Conservation (phyloP, 2,329 filamentous ascomycete species). For the Harringtonia lauricola region DNA sequence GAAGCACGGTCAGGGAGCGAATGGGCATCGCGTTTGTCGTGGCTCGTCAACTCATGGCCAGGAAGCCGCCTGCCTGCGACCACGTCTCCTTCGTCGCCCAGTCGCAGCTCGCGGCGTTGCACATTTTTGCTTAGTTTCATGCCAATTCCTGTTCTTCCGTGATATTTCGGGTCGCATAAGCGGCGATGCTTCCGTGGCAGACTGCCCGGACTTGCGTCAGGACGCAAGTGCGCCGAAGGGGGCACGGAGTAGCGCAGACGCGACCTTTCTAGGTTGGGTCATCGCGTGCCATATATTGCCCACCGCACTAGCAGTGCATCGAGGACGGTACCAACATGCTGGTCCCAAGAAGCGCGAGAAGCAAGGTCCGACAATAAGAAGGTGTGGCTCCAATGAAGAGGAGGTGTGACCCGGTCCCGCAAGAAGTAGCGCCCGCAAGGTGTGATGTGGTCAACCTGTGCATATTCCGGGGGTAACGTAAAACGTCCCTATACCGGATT, state of each 20-base stretch:
- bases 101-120: background rate
- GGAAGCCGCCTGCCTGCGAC: background rate
- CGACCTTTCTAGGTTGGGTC: conserved; percentile 1
- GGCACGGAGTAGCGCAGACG: conserved; percentile 1
- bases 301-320: background rate
- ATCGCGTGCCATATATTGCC: background rate
- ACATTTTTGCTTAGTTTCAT: background rate
- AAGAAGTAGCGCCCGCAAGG: background rate
- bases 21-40: background rate
- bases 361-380: background rate
- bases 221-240: conserved; percentile 10
- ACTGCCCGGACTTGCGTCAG: conserved; percentile 6
- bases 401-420: background rate
- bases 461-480: background rate
- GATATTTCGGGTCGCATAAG: background rate
- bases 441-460: background rate
- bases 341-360: background rate
- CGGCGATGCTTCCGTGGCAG: conserved; percentile 1
- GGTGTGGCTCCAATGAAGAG: background rate
- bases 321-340: background rate
- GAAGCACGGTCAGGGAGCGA: background rate
- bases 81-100: background rate
- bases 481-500: background rate
- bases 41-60: background rate
- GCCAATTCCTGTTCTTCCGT: background rate